phyloP scores from a whole-genome alignment of 371 early-diverging fungal species.

The Paraphysoderma sedebokerense region DNA sequence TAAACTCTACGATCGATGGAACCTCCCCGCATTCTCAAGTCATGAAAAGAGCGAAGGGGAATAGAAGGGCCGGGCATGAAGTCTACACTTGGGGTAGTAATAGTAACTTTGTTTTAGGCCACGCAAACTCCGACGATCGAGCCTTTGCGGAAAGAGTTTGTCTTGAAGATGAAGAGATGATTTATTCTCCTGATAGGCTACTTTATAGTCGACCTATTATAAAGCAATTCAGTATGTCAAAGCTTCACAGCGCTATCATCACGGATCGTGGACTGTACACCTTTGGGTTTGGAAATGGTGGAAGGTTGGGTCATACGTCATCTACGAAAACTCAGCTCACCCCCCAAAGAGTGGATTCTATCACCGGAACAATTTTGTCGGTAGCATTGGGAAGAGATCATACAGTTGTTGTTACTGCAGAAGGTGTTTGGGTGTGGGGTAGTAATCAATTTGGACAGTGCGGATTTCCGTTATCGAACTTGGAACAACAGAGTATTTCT shows the following conservation, averaged over 20 bases:
- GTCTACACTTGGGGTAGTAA: constrained; percentile 65
- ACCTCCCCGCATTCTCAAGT: constrained; percentile 2
- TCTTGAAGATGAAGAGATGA: constrained; percentile 18
- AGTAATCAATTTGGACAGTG: background rate
- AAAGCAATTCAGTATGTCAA: constrained; percentile 32
- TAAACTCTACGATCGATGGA: constrained; percentile 9
- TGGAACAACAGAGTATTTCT: no score
- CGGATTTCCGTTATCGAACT: background rate
- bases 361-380: constrained; percentile 20
- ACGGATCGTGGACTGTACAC: constrained; percentile 33
- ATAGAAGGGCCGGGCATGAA: constrained; percentile 11
- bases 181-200: constrained; percentile 3
- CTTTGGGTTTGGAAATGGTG: constrained; percentile 57
- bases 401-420: constrained; percentile 35
- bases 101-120: constrained; percentile 46
- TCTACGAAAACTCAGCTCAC: constrained; percentile 26
- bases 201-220: constrained; percentile 11
- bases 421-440: constrained; percentile 23
- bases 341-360: constrained; percentile 27
- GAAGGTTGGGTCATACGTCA: constrained; percentile 33
- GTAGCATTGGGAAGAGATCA: constrained; percentile 57
- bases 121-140: constrained; percentile 43
- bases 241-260: constrained; percentile 45
- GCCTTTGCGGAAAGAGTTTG: constrained; percentile 41
- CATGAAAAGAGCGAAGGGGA: constrained; percentile 2